Evolutionary conservation across 495 filamentous ascomycete genomes (phyloP).

Genomic region (Xylaria scruposa): DNA sequence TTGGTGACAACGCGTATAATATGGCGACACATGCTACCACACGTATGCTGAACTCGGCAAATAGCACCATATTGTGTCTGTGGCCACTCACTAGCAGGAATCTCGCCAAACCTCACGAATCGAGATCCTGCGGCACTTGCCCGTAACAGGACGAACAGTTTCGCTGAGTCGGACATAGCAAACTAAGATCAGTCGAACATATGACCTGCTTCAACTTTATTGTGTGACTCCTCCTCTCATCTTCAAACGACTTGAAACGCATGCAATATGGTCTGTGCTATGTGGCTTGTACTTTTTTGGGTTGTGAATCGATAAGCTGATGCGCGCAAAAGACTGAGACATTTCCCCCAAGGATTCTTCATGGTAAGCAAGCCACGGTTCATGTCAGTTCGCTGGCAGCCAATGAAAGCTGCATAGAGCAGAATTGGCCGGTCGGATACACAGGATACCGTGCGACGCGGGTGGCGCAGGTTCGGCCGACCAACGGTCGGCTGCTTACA

Average conservation of each 20-base stretch:
- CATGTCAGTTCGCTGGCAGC: not conserved
- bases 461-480: conserved; percentile 11
- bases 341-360: not conserved
- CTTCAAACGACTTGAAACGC: not conserved
- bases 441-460: conserved; percentile 1
- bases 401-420: not conserved
- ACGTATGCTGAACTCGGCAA: not conserved
- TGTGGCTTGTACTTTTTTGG: not conserved
- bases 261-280: not conserved
- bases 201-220: not conserved
- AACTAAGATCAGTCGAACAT: not conserved
- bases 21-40: not conserved
- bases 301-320: not conserved
- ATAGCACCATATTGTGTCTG: not conserved
- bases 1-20: not conserved
- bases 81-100: not conserved
- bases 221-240: not conserved
- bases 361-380: not conserved
- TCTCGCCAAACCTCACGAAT: not conserved
- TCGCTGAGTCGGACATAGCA: not conserved
- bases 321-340: not conserved
- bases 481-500: not conserved
- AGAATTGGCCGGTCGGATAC: not conserved
- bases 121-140: not conserved
- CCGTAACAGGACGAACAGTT: not conserved